Base-by-base conservation (phyloP, 768 basidiomycete species). In the Hortiboletus flavorubellus region DNA sequence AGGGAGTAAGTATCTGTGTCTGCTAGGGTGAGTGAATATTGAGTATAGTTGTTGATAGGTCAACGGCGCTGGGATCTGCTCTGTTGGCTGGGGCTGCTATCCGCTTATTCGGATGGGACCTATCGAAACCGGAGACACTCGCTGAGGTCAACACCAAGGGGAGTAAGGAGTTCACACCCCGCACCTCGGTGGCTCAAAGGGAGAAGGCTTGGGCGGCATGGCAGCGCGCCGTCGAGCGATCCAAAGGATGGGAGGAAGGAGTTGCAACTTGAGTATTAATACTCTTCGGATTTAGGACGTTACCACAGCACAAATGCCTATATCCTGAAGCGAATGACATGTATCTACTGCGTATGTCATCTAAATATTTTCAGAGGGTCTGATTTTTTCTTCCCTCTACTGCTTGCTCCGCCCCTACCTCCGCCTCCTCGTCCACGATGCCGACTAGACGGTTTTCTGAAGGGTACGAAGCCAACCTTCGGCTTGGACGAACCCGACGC, bases 31-130 rank as follows among this genome's bases (percentile, higher is more conserved):
- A 38, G 23, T 45, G 23, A 46, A 42, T 23, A 1, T 10, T 33
- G 9, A 42, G 33, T n/a, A 35, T 43, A 3, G 7, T 10, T 29
- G 16, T 30, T 38, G 49, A n/a, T 61, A 93, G 91, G 71, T 95
- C 92, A 3, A 99, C 97, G 15, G 97, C 97, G 2, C 79, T 99
- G 46, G 97, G 97, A 18, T 92, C 94, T 9, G 97, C 97, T 23
- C 76, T 99, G 51, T 84, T 97, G 31, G 97, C 97, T 15, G 97
- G 91, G 29, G 82, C 89, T 37, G 93, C 97, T 2, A 80, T 98
- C 47, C 75, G 80, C 7, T 76, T 98, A 23, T 95, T 91, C 64
- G 96, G 93, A 46, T 98, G 97, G 97, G 86, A 98, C 71, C 73
- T 98, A 50, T 76, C 73, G 44, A 81, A 84, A 35, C 94, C 95